These are phyloP conservation scores for Lasiodiplodia citricola DNA, from an alignment of 2,329 filamentous ascomycete genomes.

Conservation along the genomic window DNA sequence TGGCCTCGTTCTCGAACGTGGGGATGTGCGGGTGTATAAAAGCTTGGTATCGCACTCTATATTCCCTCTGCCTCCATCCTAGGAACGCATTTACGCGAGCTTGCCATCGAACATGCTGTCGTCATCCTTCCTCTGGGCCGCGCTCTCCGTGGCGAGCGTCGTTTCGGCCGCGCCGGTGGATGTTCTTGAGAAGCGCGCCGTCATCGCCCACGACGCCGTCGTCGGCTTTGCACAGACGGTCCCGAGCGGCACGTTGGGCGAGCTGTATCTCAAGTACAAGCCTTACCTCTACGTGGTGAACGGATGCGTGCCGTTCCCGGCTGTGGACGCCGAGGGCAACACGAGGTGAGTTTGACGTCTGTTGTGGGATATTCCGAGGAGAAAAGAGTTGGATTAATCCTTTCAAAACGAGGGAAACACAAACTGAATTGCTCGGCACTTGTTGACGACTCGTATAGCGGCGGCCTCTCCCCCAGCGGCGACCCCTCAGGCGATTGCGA, in stretches of 20 bases:
- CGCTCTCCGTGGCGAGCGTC: conserved; percentile 6
- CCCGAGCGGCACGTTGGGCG: conserved; percentile 52
- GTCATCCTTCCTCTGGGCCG: not conserved
- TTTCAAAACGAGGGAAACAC: not conserved
- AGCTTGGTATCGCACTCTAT: conserved; percentile 1
- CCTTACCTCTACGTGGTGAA: conserved; percentile 61
- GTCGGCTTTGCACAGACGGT: conserved; percentile 62
- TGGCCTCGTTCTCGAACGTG: not conserved
- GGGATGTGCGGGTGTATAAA: not conserved
- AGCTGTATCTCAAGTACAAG: conserved; percentile 61
- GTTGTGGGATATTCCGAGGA: not conserved
- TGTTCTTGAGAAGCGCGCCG: conserved; percentile 44
- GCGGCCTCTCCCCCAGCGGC: conserved; percentile 51
- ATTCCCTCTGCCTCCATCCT: not conserved
- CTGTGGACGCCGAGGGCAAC: conserved; percentile 63
- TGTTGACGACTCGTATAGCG: conserved; percentile 38
- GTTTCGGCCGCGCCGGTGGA: not conserved
- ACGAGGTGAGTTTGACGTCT: conserved; percentile 53
- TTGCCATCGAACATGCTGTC: not conserved
- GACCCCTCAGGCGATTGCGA: conserved; percentile 47
- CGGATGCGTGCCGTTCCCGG: conserved; percentile 68
- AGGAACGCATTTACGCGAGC: not conserved
- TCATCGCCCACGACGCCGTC: conserved; percentile 54
- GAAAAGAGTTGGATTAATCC: not conserved
- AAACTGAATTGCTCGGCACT: not conserved